Base-by-base conservation (phyloP, 768 basidiomycete genomes). In the Boletellus sp. region DNA sequence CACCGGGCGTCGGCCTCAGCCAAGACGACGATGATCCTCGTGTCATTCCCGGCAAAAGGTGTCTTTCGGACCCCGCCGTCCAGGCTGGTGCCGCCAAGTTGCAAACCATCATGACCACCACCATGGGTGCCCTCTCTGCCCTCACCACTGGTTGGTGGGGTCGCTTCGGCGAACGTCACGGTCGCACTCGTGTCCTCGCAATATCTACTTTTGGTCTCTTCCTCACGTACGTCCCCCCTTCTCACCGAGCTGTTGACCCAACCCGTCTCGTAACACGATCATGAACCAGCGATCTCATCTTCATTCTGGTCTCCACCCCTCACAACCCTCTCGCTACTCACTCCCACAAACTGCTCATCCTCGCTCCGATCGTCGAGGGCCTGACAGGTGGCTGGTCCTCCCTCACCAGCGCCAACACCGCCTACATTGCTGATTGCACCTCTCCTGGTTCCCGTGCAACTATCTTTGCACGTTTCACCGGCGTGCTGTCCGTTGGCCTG, bases 141-240 rank as follows among this genome's bases (percentile, higher is more conserved):
- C 70, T 90, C 41, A 89, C 87, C 4, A 90, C 90, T 0, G 90
- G 87, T 0, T 88, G 85, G 71, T 96, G 93, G 93, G 89, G 89
- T 45, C 78, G 82, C 42, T 79, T 84, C 36, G 85, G 88, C 10
- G 92, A 94, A 64, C 69, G 74, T 9, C 71, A 83, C 54, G 93
- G 93, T 10, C 78, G 93, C 32, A 92, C 85, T 42, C 78, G 77
- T 22, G 79, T 94, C 38, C 78, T 94, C 49, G 78, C 79, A 2
- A 65, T 81, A 15, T 78, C 85, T 33, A 74, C 86, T 6, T 52
- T 83, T 17, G 91, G 93, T 15, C 75, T 92, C 2, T 74, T 90
- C 47, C 67, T 80, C 55, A 87, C 85, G 92, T 90, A 60, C 49
- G 82, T 71, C 47, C 71, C 73, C 67, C 23, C 22, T 41, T 31